Conservation (phyloP, 1,284 basidiomycete species). For the Fomitopsis palustris region DNA sequence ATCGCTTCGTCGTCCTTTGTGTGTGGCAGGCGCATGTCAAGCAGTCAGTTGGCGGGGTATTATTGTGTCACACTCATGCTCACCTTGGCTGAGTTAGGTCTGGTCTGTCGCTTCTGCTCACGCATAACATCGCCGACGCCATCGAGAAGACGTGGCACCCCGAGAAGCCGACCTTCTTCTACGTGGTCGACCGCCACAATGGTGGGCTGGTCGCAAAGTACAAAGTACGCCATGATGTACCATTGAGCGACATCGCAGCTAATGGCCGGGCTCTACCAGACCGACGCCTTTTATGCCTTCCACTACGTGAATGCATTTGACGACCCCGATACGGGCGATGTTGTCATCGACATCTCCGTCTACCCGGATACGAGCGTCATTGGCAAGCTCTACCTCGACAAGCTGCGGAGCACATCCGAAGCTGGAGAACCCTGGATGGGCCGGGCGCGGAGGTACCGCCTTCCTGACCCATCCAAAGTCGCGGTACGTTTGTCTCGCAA, state of each 20-base stretch:
- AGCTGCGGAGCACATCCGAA: conserved; percentile 13
- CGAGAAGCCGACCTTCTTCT: conserved; percentile 28
- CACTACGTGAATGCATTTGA: conserved; percentile 36
- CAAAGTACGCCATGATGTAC: conserved; percentile 14
- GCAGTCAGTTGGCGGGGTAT: neutral
- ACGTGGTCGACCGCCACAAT: conserved; percentile 33
- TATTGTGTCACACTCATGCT: neutral
- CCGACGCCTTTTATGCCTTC: conserved; percentile 36
- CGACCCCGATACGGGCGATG: conserved; percentile 28
- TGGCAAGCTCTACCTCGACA: conserved; percentile 25
- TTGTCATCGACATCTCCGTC: conserved; percentile 34
- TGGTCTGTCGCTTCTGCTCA: conserved; percentile 21
- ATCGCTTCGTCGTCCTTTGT: conserved; percentile 32
- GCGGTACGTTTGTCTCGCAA: neutral
- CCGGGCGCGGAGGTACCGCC: conserved; percentile 19
- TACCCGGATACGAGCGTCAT: conserved; percentile 31
- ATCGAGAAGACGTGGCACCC: conserved; percentile 29
- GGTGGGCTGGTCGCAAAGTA: conserved; percentile 32
- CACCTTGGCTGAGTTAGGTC: conserved; percentile 7
- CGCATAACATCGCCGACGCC: conserved; percentile 27
- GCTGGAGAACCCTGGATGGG: conserved; percentile 8
- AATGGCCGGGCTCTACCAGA: conserved; percentile 12
- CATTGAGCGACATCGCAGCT: no score
- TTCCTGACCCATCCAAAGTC: conserved; percentile 4
- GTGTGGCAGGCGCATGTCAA: conserved; percentile 31